These are phyloP conservation scores for Nepenthes mirabilis DNA, from an alignment of 148 eudicot species.

Conservation along the genomic window DNA sequence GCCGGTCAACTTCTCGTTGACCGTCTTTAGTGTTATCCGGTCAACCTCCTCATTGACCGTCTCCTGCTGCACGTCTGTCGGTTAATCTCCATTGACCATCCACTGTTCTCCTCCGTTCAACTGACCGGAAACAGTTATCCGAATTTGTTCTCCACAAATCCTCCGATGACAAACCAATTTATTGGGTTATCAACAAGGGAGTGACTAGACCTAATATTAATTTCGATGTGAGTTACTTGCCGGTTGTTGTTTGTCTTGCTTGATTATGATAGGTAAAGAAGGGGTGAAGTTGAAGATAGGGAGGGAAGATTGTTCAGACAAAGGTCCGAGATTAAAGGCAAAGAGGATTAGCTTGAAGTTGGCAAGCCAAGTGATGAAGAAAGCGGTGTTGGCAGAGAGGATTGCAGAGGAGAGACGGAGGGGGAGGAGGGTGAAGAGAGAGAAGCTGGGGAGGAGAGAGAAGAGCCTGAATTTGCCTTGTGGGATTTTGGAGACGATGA, in stretches of 20 bases:
- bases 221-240: background rate
- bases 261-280: conserved; percentile 35
- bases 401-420: conserved; percentile 25
- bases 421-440: conserved; percentile 48
- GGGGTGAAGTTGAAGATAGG: conserved; percentile 27
- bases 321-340: conserved; percentile 7
- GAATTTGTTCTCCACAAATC: too few species aligned
- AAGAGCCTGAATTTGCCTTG: conserved; percentile 32
- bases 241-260: conserved; percentile 5
- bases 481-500: conserved; percentile 36
- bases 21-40: too few species aligned
- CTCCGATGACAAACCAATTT: too few species aligned
- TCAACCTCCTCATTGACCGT: too few species aligned
- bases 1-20: too few species aligned
- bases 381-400: conserved; percentile 26
- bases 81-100: too few species aligned
- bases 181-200: too few species aligned
- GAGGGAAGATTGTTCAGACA: conserved; percentile 13
- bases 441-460: conserved; percentile 48
- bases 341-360: conserved; percentile 53
- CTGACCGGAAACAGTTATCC: too few species aligned
- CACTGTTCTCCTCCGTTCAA: too few species aligned
- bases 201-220: too few species aligned
- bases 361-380: conserved; percentile 58
- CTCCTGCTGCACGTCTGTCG: too few species aligned